Percentiles rank a stretch among this genome's conserved stretches.
Conservation (phyloP, 768 basidiomycete species). For the Filobasidium floriforme region DNA sequence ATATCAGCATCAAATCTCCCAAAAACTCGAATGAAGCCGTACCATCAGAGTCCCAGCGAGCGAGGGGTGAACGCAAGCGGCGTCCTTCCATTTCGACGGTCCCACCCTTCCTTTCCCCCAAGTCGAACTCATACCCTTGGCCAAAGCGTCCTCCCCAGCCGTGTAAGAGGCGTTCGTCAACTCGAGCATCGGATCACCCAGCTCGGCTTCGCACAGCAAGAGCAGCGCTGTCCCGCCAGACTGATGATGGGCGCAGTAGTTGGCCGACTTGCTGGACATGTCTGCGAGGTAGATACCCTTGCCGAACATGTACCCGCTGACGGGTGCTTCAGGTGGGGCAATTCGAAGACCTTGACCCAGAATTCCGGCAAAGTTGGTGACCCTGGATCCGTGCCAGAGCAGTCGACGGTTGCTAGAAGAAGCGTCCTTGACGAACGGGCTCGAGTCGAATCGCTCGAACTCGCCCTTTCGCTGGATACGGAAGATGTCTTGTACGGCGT, state of each 20-base stretch:
- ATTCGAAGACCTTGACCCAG: neutral
- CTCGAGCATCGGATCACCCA: neutral
- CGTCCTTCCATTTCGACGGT: neutral
- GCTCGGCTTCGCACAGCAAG: neutral
- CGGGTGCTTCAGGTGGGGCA: neutral
- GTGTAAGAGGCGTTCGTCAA: neutral
- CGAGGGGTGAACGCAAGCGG: neutral
- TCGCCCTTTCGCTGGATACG: neutral
- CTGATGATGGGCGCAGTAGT: neutral
- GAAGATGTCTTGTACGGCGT: neutral
- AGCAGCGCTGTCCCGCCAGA: neutral
- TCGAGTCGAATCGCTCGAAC: neutral
- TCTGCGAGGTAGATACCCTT: constrained; percentile 1
- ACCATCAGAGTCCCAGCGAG: neutral
- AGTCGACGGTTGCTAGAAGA: neutral
- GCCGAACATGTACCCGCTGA: neutral
- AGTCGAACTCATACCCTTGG: neutral
- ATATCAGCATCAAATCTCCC: too few relatives aligned
- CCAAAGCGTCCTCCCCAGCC: neutral
- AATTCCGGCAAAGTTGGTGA: neutral
- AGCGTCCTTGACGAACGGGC: neutral
- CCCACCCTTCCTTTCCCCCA: neutral
- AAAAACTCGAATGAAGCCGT: neutral
- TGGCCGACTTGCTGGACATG: constrained; percentile 2
- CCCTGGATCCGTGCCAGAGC: neutral